Base-by-base conservation (phyloP, 148 eudicot genomes). In the Amaranthus hypochondriacus region DNA sequence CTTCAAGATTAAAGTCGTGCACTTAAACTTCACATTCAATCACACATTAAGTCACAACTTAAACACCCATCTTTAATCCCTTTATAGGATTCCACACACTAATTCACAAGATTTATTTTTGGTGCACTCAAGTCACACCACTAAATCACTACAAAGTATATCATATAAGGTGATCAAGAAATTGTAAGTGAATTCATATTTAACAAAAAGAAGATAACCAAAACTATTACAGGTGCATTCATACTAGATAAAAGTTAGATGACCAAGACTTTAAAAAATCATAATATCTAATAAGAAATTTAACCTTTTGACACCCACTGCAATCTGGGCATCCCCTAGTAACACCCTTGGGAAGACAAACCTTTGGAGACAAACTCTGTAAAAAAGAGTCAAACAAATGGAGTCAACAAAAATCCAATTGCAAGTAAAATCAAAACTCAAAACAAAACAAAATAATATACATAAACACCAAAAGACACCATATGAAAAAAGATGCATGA, bases 301-400 rank as follows among this genome's bases (percentile, higher is more conserved):
- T 56, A 73, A 91, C 93, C 93, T 87, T 87, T 79, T 81, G 84
- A 77, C 87, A 89, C 18, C 80, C 78, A 48, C 75, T 81, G 76
- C 91, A 86, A 47, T 72, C 74, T 74, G 83, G 12, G 73, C 90
- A 87, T 77, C 91, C 93, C 43, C 83, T 86, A 28, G 79, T 77
- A 66, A 85, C 85, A 73, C 97, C 93, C 83, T 84, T 86, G 0
- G 97, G 94, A 77, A 87, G 92, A 66, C 73, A 71, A 77, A 66
- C 69, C 54, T 76, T 52, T 10, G 73, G 47, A 43, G 79, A 63
- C 18, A 52, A 59, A 44, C 69, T 65, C 82, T 80, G 76, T 7
- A 71, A 57, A 75, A 69, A 60, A 13, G 50, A 74, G 43, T 13
- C 39, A 70, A 10, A 56, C 9, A 69, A 4, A 47, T 39, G 43